These are phyloP conservation scores for Aristolochia californica DNA, from an alignment of 164 flowering plant species.

Conservation along the genomic window DNA sequence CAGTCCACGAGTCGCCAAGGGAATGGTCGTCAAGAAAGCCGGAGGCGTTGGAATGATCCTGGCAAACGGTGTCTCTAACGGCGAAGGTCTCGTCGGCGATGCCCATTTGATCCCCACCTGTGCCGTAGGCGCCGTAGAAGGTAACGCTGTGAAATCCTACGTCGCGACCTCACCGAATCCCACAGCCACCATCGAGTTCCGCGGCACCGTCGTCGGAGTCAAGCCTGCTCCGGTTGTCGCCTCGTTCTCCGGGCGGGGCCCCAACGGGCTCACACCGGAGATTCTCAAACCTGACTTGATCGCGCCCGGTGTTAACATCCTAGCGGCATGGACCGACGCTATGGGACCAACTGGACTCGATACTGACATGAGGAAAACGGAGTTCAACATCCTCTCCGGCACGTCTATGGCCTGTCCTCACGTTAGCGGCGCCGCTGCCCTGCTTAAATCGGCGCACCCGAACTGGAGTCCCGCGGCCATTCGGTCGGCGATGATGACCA, in stretches of 20 bases:
- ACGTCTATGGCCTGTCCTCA: constrained; percentile 89
- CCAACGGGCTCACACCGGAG: constrained; percentile 59
- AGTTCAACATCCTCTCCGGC: constrained; percentile 75
- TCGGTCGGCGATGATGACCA: constrained; percentile 82
- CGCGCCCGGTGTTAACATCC: constrained; percentile 79
- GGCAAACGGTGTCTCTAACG: constrained; percentile 54
- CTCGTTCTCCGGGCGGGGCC: constrained; percentile 78
- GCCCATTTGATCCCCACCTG: constrained; percentile 71
- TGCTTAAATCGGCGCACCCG: constrained; percentile 69
- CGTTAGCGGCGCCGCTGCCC: constrained; percentile 77
- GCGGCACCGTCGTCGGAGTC: constrained; percentile 57
- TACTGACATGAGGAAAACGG: constrained; percentile 43
- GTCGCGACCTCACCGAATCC: constrained; percentile 27
- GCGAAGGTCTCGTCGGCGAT: constrained; percentile 78
- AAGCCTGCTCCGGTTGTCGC: constrained; percentile 87
- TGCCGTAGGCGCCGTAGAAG: constrained; percentile 61
- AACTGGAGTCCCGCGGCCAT: constrained; percentile 77
- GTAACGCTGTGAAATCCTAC: constrained; percentile 45
- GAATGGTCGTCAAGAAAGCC: constrained; percentile 64
- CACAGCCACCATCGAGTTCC: constrained; percentile 48
- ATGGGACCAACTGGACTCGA: constrained; percentile 69
- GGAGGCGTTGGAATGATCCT: constrained; percentile 87
- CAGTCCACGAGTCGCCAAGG: constrained; percentile 64
- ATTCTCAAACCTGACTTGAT: constrained; percentile 74
- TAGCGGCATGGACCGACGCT: constrained; percentile 78